phyloP scores from a whole-genome alignment of 768 basidiomycete genomes.

The Suillus weaverae region DNA sequence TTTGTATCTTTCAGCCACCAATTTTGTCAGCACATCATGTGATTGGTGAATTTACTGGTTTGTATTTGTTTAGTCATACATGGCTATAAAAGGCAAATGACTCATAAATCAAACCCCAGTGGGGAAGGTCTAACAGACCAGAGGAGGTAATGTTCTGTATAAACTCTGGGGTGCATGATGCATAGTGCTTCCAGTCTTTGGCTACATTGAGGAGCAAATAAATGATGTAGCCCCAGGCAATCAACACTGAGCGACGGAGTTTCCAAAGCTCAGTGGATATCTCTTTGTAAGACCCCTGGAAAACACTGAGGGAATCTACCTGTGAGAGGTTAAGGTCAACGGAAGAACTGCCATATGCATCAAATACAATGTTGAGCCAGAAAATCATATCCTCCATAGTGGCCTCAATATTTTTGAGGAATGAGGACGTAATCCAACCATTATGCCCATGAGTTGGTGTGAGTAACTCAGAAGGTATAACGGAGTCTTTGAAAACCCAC shows the following conservation, averaged over 20 bases:
- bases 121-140: background rate
- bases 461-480: background rate
- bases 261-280: background rate
- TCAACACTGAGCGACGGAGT: background rate
- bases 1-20: too few species aligned
- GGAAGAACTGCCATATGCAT: background rate
- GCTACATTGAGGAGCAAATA: background rate
- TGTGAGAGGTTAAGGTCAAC: background rate
- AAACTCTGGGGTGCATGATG: background rate
- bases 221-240: background rate
- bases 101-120: too few species aligned
- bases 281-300: background rate
- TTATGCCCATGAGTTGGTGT: background rate
- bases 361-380: background rate
- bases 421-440: background rate
- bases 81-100: too few species aligned
- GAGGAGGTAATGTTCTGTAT: background rate
- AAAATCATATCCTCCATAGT: background rate
- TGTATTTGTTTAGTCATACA: too few species aligned
- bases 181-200: background rate
- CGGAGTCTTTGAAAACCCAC: background rate
- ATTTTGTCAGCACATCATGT: too few species aligned
- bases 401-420: background rate
- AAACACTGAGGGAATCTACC: background rate
- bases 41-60: too few species aligned